These are phyloP conservation scores for Anastatica hierochuntica DNA, from an alignment of 345 rosid species.

Conservation along the genomic window DNA sequence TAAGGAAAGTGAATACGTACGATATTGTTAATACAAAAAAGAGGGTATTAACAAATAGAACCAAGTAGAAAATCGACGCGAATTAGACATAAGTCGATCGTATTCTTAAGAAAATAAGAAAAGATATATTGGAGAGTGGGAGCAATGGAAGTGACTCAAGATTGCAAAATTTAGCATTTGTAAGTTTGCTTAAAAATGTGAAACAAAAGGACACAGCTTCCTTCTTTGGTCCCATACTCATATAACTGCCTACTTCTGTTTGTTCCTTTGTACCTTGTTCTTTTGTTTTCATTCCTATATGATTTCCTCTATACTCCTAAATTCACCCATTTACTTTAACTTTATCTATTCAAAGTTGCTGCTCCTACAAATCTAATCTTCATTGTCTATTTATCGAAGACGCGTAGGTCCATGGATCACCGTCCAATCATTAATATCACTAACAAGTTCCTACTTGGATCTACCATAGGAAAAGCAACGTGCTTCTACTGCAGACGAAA, in stretches of 20 bases:
- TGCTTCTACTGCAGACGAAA: too few species aligned
- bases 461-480: too few species aligned
- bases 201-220: conserved; percentile 11
- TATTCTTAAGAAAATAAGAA: conserved; percentile 4
- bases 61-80: conserved; percentile 3
- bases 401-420: too few species aligned
- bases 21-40: conserved; percentile 14
- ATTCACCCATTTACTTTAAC: conserved; percentile 1
- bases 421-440: too few species aligned
- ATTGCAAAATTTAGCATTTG: conserved; percentile 27
- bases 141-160: conserved; percentile 20
- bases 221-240: conserved; percentile 16
- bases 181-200: conserved; percentile 12
- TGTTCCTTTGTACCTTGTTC: conserved; percentile 23
- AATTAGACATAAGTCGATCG: too few species aligned
- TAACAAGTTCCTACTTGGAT: too few species aligned
- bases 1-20: conserved; percentile 12
- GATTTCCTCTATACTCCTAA: background rate
- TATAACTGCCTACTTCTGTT: conserved; percentile 18
- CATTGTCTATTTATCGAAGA: too few species aligned
- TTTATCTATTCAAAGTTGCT: too few species aligned
- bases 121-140: conserved; percentile 19
- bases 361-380: too few species aligned
- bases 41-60: conserved; percentile 12
- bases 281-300: conserved; percentile 10